Conservation (phyloP, 805 yeast species). For the Cyberlindnera americana region DNA sequence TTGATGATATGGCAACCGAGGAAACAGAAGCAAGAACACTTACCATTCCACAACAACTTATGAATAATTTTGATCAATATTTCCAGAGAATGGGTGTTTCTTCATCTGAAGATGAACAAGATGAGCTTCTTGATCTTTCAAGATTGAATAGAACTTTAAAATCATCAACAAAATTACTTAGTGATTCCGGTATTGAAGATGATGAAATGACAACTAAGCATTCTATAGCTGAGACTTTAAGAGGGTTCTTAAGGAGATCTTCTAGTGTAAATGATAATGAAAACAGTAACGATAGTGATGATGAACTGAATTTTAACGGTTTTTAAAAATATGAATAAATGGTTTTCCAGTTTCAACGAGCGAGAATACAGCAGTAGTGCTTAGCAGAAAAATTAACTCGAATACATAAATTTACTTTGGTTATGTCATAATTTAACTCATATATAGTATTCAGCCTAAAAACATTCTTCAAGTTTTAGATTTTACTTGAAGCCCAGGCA, state of each 20-base stretch:
- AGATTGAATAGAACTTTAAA: conserved; percentile 21
- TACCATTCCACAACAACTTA: conserved; percentile 28
- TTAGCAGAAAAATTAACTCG: too few relatives aligned
- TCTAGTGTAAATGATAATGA: conserved; percentile 10
- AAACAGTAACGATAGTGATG: conserved; percentile 11
- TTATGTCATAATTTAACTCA: too few relatives aligned
- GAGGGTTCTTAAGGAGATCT: conserved; percentile 17
- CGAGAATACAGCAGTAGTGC: too few relatives aligned
- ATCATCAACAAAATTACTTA: conserved; percentile 7
- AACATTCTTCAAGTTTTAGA: too few relatives aligned
- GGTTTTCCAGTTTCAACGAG: too few relatives aligned
- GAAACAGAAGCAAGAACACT: conserved; percentile 8
- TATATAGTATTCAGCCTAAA: too few relatives aligned
- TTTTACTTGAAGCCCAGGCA: conserved; percentile 4
- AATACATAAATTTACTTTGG: too few relatives aligned
- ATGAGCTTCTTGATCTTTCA: conserved; percentile 21
- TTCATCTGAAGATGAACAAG: conserved; percentile 21
- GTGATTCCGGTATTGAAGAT: conserved; percentile 14
- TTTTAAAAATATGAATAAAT: too few relatives aligned
- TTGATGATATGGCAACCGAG: too few relatives aligned
- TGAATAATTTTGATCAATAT: conserved; percentile 27
- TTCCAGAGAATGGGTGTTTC: conserved; percentile 23
- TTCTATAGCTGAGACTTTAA: conserved; percentile 20
- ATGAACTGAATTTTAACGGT: conserved; percentile 16
- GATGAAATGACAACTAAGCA: conserved; percentile 2